Base-by-base conservation (phyloP, 768 basidiomycete species). In the Tylopilus plumbeoviolaceoides region DNA sequence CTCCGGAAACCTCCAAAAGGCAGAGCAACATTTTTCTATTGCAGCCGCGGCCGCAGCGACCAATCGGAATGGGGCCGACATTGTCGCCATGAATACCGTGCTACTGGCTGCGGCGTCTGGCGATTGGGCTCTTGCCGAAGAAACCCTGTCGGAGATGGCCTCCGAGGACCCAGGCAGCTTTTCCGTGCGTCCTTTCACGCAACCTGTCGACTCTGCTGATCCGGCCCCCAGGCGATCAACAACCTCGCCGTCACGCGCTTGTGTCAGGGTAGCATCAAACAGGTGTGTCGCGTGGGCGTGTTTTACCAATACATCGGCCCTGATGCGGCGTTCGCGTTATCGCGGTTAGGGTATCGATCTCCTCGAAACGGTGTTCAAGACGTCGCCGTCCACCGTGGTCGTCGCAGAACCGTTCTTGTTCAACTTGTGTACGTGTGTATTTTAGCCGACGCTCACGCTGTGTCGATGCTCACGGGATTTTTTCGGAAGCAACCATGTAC, bases 341-440 rank as follows among this genome's bases (percentile, higher is more conserved):
- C 12, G 36, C 49, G 1, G 7, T 17, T 50, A 91, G 87, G 86
- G 81, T 3, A 90, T 90, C 44, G 77, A 82, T 42, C 78, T 82
- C 0, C 69, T 93, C 35, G 89, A 92, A 66, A 66, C 54, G 5
- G 83, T 83, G 2, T 64, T 92, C 31, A 73, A 71, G 49, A 64
- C 77, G 4, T 86, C 87, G 1, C 91, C 91, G 2, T 78, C 86
- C 1, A 80, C 80, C 44, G 80, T 87, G 9, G 84, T 87, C 12
- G 78, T 84, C 23, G 86, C 87, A 7, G 90, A 92, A 61, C 90
- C 90, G 5, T 89, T 89, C 70, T 64, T 92, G 41, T 92, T 92
- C 70, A 93, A 93, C 57, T 75, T 93, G 7, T 87, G 91, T 91
- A 65, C 54, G 85, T 71, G 28, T 21, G 5, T n/a, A 11, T 38